Conservation (phyloP, 805 yeast genomes). For the Suhomyces prunicola region DNA sequence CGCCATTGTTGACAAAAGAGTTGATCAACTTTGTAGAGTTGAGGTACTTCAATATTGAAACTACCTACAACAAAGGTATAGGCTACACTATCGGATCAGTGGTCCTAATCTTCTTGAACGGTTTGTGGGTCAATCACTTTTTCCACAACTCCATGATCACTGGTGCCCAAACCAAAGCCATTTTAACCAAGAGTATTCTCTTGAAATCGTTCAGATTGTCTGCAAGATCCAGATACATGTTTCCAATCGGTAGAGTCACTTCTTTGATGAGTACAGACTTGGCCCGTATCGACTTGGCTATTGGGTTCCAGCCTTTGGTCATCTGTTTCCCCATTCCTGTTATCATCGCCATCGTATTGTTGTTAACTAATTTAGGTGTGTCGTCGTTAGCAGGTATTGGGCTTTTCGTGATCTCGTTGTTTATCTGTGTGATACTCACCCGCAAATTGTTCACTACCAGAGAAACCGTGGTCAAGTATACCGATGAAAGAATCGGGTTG, state of each 20-base stretch:
- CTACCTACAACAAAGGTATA: slow-evolving; percentile 55
- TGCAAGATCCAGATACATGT: slow-evolving; percentile 30
- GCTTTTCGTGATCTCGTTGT: slow-evolving; percentile 33
- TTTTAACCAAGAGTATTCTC: slow-evolving; percentile 38
- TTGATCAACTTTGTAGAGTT: slow-evolving; percentile 63
- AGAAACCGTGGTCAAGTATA: slow-evolving; percentile 33
- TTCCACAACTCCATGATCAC: slow-evolving; percentile 42
- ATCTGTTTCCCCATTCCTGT: slow-evolving; percentile 43
- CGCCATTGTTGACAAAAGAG: slow-evolving; percentile 64
- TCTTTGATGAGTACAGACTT: slow-evolving; percentile 43
- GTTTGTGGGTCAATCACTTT: slow-evolving; percentile 39
- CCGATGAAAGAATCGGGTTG: slow-evolving; percentile 41
- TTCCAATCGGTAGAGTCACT: slow-evolving; percentile 39
- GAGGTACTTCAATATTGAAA: slow-evolving; percentile 41
- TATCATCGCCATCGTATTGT: slow-evolving; percentile 34
- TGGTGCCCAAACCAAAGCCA: slow-evolving; percentile 40
- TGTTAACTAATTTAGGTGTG: slow-evolving; percentile 37
- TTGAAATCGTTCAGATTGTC: slow-evolving; percentile 38
- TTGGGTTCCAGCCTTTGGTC: slow-evolving; percentile 42
- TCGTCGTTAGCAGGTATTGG: slow-evolving; percentile 42
- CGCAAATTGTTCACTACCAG: slow-evolving; percentile 33
- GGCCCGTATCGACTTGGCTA: slow-evolving; percentile 42
- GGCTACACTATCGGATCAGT: slow-evolving; percentile 76
- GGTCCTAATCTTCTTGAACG: slow-evolving; percentile 45
- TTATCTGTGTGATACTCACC: slow-evolving; percentile 33